phyloP scores from a whole-genome alignment of 768 basidiomycete genomes.

The Chalciporus pseudorubinellus region DNA sequence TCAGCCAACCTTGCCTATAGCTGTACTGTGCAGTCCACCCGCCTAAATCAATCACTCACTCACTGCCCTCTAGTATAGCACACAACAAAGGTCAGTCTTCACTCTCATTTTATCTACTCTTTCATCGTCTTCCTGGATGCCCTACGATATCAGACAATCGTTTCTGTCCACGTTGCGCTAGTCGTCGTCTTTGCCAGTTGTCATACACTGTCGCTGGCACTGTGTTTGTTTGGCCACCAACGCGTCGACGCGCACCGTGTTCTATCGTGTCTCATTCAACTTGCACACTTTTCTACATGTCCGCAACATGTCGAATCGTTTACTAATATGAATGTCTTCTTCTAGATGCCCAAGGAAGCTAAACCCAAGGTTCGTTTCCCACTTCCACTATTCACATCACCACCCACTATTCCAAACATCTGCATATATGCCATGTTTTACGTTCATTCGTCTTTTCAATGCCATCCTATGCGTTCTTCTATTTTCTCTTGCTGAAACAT shows the following conservation, averaged over 20 bases:
- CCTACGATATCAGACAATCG: constrained; percentile 12
- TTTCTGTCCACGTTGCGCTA: constrained; percentile 8
- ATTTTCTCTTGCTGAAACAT: constrained; percentile 12
- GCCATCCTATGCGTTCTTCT: background rate
- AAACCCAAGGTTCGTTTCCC: constrained; percentile 60
- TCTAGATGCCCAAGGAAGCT: constrained; percentile 77
- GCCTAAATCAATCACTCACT: constrained; percentile 33
- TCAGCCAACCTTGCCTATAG: constrained; percentile 39
- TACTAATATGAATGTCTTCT: constrained; percentile 34
- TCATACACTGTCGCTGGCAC: constrained; percentile 18
- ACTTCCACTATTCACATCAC: constrained; percentile 1
- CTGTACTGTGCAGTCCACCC: constrained; percentile 33
- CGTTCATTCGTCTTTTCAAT: constrained; percentile 3
- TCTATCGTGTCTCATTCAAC: constrained; percentile 26
- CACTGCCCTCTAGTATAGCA: constrained; percentile 25
- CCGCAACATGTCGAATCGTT: constrained; percentile 40
- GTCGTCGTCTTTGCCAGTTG: constrained; percentile 28
- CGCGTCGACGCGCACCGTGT: constrained; percentile 37
- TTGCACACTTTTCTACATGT: constrained; percentile 31
- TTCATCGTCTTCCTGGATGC: constrained; percentile 26
- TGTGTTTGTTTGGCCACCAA: constrained; percentile 37
- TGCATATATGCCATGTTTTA: constrained; percentile 18
- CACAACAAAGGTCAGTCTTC: constrained; percentile 29
- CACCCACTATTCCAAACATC: constrained; percentile 1
- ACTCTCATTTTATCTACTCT: constrained; percentile 19